A percentile compares a stretch with the other conserved stretches of the same genome.
These are phyloP conservation scores for Catharanthus roseus DNA, from an alignment of 257 asterid species.

Conservation along the genomic window DNA sequence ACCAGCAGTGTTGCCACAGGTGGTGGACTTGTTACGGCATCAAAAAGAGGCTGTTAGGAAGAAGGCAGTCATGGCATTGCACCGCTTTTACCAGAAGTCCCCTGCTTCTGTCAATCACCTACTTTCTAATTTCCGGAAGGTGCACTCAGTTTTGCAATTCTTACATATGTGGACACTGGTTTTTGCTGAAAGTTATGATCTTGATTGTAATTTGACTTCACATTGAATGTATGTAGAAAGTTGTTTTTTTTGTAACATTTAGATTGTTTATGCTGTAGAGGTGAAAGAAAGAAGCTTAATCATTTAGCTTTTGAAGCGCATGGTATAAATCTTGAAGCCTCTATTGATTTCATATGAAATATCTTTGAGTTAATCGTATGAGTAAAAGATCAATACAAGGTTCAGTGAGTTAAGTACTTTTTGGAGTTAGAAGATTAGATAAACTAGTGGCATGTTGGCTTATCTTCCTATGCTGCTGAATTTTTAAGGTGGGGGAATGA, in stretches of 20 bases:
- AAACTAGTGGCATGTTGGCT: not conserved
- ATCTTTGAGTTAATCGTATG: not conserved
- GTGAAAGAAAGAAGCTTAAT: not conserved
- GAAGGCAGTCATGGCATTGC: slow-evolving; percentile 97
- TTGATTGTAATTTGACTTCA: not conserved
- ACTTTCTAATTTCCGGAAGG: slow-evolving; percentile 82
- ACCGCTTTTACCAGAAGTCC: slow-evolving; percentile 72
- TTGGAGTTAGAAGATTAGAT: not conserved
- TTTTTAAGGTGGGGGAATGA: not conserved
- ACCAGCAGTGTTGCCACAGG: slow-evolving; percentile 93
- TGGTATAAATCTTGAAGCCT: not conserved
- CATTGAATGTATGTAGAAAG: not conserved
- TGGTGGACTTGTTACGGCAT: slow-evolving; percentile 76
- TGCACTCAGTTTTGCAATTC: slow-evolving; percentile 22
- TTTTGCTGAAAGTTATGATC: not conserved
- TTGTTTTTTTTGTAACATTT: too few relatives aligned
- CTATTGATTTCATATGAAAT: not conserved
- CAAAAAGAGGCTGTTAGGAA: slow-evolving; percentile 91
- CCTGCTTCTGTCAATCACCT: slow-evolving; percentile 82
- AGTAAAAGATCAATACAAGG: not conserved
- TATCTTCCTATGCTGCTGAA: not conserved
- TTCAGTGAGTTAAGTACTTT: not conserved
- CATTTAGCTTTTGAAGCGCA: not conserved
- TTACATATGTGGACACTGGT: too few relatives aligned
- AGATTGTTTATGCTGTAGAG: not conserved